Base-by-base conservation (phyloP, 2,329 filamentous ascomycete genomes). In the Botryosphaeria dothidea region DNA sequence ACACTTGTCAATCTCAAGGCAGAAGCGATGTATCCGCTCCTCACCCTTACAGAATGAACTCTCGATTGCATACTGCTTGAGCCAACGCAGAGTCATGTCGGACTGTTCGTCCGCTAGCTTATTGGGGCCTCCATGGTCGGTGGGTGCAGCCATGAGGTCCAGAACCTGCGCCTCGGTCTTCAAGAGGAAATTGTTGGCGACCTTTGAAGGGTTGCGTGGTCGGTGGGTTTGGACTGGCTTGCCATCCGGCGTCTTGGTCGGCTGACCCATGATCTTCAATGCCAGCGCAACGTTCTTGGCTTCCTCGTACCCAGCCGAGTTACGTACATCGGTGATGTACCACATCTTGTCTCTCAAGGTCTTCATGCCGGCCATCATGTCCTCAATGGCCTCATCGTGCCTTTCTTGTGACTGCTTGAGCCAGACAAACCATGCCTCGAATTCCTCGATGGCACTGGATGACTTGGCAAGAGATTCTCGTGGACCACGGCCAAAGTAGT, bases 31-130 rank as follows among this genome's bases (percentile, higher is more conserved):
- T 38, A 99, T 94, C 58, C 95, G 84, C 78, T 99, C 95, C 75
- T 99, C 95, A 5, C 94, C 95, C 70, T 89, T 90, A 78, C 95
- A 99, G 70, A 98, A 94, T 17, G 63, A 65, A 73, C 97, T 97
- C 75, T 96, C 92, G 34, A 98, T 90, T 15, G 88, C 88, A 68
- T 89, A 90, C 69, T 91, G 88, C 56, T 90, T 88, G 62, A 98
- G 83, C 92, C 94, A 99, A 64, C 88, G 87, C 21, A 86, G 82
- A 0, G 93, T 97, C 69, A 93, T 88, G 60, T 96, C 92, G 0
- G 93, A 90, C 75, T 98, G 95, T 64, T 97, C 92, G 73, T 98
- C 94, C n/a, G 92, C 93, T 13, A 99, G 84, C 77, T 99, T 99
- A 76, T 96, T 96, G 0, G 92, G 92, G 0, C 95, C 94, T 13